Evolutionary conservation across 2,329 filamentous ascomycete genomes (phyloP).

Genomic region (Orbilia javanica): DNA sequence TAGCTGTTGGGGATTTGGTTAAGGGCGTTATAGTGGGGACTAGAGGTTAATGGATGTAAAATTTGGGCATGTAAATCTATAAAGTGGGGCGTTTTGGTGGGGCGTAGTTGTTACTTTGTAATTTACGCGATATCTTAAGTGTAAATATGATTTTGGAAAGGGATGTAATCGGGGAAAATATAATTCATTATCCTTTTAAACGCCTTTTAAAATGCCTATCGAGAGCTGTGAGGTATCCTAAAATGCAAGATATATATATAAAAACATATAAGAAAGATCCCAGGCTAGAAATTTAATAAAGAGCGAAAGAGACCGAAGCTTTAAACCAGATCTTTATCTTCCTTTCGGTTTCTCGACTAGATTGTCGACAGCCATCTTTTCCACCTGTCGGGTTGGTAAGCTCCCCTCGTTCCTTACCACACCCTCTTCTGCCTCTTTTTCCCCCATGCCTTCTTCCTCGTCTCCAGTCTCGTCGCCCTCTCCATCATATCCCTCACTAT

Average conservation of each 20-base stretch:
- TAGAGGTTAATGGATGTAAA: too few species aligned
- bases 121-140: not conserved
- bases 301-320: not conserved
- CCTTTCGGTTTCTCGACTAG: not conserved
- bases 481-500: constrained; percentile 34
- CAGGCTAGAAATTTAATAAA: too few species aligned
- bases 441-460: not conserved
- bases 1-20: too few species aligned
- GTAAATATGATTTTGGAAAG: not conserved
- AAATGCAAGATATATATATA: not conserved
- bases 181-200: constrained; percentile 39
- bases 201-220: constrained; percentile 18
- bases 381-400: not conserved
- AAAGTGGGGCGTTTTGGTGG: too few species aligned
- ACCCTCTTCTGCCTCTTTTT: not conserved
- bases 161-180: not conserved
- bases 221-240: constrained; percentile 8
- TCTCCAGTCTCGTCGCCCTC: constrained; percentile 28
- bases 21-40: not conserved
- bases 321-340: not conserved
- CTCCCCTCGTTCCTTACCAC: not conserved
- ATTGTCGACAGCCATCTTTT: constrained; percentile 19
- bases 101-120: too few species aligned
- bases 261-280: not conserved
- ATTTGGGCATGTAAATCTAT: too few species aligned